phyloP scores from a whole-genome alignment of 352 stramenopile species.

The Globisporangium parvum region DNA sequence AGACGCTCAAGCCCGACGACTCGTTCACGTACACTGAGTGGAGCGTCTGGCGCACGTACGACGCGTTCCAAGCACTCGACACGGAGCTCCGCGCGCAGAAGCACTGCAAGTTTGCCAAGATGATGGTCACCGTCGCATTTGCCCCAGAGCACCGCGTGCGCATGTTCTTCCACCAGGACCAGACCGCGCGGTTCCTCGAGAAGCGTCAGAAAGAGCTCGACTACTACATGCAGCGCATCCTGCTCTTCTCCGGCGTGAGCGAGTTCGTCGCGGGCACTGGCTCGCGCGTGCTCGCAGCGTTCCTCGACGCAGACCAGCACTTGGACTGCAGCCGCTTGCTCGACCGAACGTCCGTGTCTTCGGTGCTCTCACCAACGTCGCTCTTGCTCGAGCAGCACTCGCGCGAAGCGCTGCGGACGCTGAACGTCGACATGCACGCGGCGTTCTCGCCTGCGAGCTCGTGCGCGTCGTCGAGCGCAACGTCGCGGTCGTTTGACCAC shows the following conservation, averaged over 20 bases:
- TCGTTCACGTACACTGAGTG: conserved; percentile 42
- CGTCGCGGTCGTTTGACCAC: conserved; percentile 13
- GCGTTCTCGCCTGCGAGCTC: conserved; percentile 21
- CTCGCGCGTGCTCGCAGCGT: conserved; percentile 57
- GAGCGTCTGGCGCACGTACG: conserved; percentile 76
- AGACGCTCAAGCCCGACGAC: conserved; percentile 30
- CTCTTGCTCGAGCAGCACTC: conserved; percentile 12
- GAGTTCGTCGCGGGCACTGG: conserved; percentile 48
- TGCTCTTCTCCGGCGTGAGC: conserved; percentile 61
- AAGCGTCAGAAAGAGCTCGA: conserved; percentile 73
- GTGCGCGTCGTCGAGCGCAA: conserved; percentile 16
- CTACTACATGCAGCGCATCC: conserved; percentile 80
- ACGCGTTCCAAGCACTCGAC: conserved; percentile 75
- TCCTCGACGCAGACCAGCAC: conserved; percentile 42
- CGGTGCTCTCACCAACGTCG: conserved; percentile 14
- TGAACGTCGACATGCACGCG: conserved; percentile 31
- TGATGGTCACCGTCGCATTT: conserved; percentile 82
- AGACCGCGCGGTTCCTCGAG: conserved; percentile 62
- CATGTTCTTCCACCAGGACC: conserved; percentile 71
- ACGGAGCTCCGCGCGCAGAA: conserved; percentile 43
- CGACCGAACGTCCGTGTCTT: conserved; percentile 7
- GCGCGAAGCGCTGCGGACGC: conserved; percentile 19
- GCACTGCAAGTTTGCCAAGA: conserved; percentile 57
- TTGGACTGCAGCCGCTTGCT: conserved; percentile 33
- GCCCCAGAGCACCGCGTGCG: conserved; percentile 59